A percentile compares a stretch with the other conserved stretches of the same genome.
These are phyloP conservation scores for Domatiomyces globalis DNA, from an alignment of 2,329 filamentous ascomycete genomes.

Conservation along the genomic window DNA sequence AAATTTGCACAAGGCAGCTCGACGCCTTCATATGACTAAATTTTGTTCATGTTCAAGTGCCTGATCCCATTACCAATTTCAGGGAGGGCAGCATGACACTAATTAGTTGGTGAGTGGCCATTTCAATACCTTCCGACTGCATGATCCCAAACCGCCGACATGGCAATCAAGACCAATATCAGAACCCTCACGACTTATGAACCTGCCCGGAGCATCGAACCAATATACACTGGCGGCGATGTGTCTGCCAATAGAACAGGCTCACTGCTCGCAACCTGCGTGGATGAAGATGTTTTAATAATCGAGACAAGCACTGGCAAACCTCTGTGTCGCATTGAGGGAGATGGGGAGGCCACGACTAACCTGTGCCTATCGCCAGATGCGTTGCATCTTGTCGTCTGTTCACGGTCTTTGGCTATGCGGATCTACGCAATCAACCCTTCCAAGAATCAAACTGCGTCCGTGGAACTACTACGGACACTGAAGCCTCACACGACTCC, in stretches of 20 bases:
- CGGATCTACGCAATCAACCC: constrained; percentile 65
- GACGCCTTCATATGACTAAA: neutral
- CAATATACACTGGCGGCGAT: constrained; percentile 85
- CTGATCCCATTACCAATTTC: no score
- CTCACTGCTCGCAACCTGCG: constrained; percentile 66
- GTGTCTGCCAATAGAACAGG: constrained; percentile 71
- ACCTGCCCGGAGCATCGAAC: constrained; percentile 65
- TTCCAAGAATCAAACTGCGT: constrained; percentile 40
- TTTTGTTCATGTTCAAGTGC: neutral
- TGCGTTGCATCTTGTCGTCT: constrained; percentile 74
- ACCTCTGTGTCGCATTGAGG: constrained; percentile 74
- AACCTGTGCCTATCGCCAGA: constrained; percentile 59
- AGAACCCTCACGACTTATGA: constrained; percentile 72
- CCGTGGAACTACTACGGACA: constrained; percentile 57
- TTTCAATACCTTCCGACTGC: neutral
- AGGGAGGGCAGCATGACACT: neutral
- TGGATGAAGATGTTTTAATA: constrained; percentile 84
- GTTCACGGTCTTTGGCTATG: constrained; percentile 92
- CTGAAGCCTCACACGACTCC: constrained; percentile 84
- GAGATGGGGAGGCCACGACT: constrained; percentile 49
- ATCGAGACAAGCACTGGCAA: constrained; percentile 72
- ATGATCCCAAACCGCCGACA: constrained; percentile 16
- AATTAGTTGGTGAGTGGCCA: neutral
- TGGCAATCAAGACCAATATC: constrained; percentile 42
- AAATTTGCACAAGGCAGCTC: neutral